These are phyloP conservation scores for Ogataea glucozyma DNA, from an alignment of 805 yeast genomes.

Conservation along the genomic window DNA sequence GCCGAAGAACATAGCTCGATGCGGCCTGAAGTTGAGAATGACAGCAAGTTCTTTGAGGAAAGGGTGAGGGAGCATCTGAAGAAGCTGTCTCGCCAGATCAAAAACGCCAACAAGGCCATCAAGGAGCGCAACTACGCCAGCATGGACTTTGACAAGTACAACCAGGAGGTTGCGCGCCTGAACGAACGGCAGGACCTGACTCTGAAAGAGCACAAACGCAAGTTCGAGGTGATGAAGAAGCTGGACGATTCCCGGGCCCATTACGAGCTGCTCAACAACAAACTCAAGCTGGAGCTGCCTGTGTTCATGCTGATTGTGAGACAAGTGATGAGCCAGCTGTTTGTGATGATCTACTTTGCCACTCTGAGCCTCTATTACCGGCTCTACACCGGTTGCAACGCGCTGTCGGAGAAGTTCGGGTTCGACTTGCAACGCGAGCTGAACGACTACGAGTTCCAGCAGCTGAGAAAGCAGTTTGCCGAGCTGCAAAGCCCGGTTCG, in stretches of 20 bases:
- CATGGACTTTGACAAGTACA: slow-evolving; percentile 25
- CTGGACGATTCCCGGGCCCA: slow-evolving; percentile 35
- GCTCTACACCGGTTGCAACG: slow-evolving; percentile 15
- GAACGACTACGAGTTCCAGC: slow-evolving; percentile 8
- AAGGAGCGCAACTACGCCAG: slow-evolving; percentile 27
- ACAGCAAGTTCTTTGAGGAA: slow-evolving; percentile 18
- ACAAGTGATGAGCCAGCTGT: slow-evolving; percentile 35
- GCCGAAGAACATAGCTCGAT: slow-evolving; percentile 15
- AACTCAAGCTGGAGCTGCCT: slow-evolving; percentile 50
- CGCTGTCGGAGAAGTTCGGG: slow-evolving; percentile 12
- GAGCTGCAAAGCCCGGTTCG: slow-evolving; percentile 9
- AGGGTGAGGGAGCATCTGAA: slow-evolving; percentile 17
- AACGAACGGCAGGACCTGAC: slow-evolving; percentile 33
- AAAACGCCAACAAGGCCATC: slow-evolving; percentile 24
- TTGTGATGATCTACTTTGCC: slow-evolving; percentile 39
- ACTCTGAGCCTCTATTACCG: slow-evolving; percentile 36
- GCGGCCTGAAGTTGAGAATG: slow-evolving; percentile 22
- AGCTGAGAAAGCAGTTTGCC: slow-evolving; percentile 12
- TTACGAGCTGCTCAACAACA: slow-evolving; percentile 40
- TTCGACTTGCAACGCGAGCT: slow-evolving; percentile 11
- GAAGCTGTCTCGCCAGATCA: slow-evolving; percentile 18
- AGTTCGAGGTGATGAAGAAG: slow-evolving; percentile 34
- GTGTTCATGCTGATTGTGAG: slow-evolving; percentile 38
- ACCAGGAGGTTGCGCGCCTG: slow-evolving; percentile 20
- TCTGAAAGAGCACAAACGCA: slow-evolving; percentile 40